Base-by-base conservation (phyloP, 1,284 basidiomycete species). In the Leccinum colubrinum region DNA sequence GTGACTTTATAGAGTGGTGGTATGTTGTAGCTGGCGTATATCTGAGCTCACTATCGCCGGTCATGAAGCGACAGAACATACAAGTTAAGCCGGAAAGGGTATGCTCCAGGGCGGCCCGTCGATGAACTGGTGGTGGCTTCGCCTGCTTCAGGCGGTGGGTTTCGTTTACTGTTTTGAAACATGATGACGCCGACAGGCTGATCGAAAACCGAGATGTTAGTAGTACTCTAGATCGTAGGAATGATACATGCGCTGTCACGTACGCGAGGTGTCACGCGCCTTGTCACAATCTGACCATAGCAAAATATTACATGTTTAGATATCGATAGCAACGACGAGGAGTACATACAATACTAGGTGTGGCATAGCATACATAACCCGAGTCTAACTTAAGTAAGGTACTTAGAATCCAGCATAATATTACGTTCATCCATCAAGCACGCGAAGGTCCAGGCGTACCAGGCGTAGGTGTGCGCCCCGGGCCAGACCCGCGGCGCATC, bases 1-100 rank as follows among this genome's bases (percentile, higher is more conserved):
- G 95, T 97, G 33, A 99, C 90, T 70, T 99, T 96, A 55, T 90
- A 89, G 14, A 84, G 73, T 6, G 97, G 97, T 12, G 95, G 93
- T n/a, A 77, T 79, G 65, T 94, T 86, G 72, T 99, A 98, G 77
- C 94, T 95, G 59, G 37, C 59, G 58, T 35, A 51, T 15, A 15
- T 35, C 46, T 63, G 62, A 57, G 62, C 41, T 55, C 59, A 56
- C 33, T 57, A 56, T 53, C 27, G 27, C 3, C 27, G 51, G 63
- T 33, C 54, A 58, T 46, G 33, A 41, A 25, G 54, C 50, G 33
- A 11, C 48, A 55, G 41, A 55, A 78, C 89, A 68, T 69, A 93
- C 92, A 96, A 93, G 78, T 90, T 94, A n/a, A 96, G 80, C 22
- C 89, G 79, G 72, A 85, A 80, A 2, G 88, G 89, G 70, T 90